Conservation (phyloP, 2,329 filamentous ascomycete species). For the Scolecobasidium constrictum region DNA sequence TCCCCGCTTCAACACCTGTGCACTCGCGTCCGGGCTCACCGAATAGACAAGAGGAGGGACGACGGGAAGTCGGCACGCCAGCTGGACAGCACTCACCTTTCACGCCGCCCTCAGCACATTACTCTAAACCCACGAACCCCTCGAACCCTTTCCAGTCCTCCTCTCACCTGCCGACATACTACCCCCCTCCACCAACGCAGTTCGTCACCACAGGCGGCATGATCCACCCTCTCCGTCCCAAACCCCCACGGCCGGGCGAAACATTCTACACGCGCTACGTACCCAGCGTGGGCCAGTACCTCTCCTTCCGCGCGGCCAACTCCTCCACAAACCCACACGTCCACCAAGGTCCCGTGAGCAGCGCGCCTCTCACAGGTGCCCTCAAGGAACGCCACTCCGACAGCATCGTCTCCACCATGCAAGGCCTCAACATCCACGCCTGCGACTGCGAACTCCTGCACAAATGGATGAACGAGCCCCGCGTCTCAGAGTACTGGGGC, state of each 20-base stretch:
- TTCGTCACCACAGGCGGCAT: conserved; percentile 69
- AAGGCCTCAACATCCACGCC: conserved; percentile 10
- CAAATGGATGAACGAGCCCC: conserved; percentile 79
- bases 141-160: conserved; percentile 66
- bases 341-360: conserved; percentile 45
- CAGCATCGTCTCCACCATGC: conserved; percentile 18
- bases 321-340: conserved; percentile 52
- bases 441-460: conserved; percentile 62
- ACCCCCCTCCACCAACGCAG: conserved; percentile 70
- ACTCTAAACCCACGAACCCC: conserved; percentile 19
- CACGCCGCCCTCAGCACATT: neutral
- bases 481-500: conserved; percentile 81
- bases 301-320: conserved; percentile 80
- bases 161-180: conserved; percentile 84
- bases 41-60: conserved; percentile 17
- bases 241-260: conserved; percentile 81
- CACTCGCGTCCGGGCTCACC: conserved; percentile 42
- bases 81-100: conserved; percentile 1
- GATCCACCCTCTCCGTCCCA: conserved; percentile 77
- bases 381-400: conserved; percentile 41
- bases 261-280: conserved; percentile 84
- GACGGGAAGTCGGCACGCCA: conserved; percentile 11
- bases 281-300: conserved; percentile 68
- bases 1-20: conserved; percentile 39
- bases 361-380: conserved; percentile 13